Evolutionary conservation across 331 rosid genomes (phyloP), one percentile per base, ranked within the genome.

Genomic region (Pyrus hybrid): DNA sequence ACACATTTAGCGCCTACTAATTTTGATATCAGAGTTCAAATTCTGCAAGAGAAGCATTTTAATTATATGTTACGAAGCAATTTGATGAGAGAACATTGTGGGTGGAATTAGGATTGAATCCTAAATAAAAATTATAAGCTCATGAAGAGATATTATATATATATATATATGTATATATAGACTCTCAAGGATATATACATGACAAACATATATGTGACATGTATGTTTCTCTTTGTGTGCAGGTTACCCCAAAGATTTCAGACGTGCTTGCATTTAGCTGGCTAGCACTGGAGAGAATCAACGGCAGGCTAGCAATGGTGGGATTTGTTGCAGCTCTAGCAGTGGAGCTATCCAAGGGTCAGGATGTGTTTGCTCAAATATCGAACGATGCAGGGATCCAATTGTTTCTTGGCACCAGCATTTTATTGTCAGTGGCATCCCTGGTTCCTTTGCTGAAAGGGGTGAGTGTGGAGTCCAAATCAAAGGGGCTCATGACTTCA

Each of bases 281-380:
- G 3, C 98, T 95, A 0, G 97, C 91, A 13, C 97, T 96, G 2
- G 98, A 93, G 83, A 91, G 98, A 67, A 93, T 93, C 76, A 93
- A 93, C 68, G 97, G 96, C 6, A 86, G 98, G 76, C 78, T 91
- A 3, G 97, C 98, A 2, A 93, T 93, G 98, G 77, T 91, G 8
- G 98, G 97, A 0, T 93, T 93, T 60, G 96, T 90, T 2, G 78
- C 94, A 0, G 97, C 98, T 4, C 14, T 91, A 5, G 96, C 85
- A 13, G 88, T 88, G 72, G 98, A 93, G 57, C 17, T 85, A 53
- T 74, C 87, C 2, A 91, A 78, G 18, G 97, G 98, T 0, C 86
- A 91, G 69, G 93, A 87, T 53, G 78, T 91, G 68, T 81, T 88
- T 12, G 75, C 86, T 0, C 98, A 93, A 51, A 80, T 93, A 35